phyloP scores from a whole-genome alignment of 148 eudicot genomes.

The Rhododendron henanense region DNA sequence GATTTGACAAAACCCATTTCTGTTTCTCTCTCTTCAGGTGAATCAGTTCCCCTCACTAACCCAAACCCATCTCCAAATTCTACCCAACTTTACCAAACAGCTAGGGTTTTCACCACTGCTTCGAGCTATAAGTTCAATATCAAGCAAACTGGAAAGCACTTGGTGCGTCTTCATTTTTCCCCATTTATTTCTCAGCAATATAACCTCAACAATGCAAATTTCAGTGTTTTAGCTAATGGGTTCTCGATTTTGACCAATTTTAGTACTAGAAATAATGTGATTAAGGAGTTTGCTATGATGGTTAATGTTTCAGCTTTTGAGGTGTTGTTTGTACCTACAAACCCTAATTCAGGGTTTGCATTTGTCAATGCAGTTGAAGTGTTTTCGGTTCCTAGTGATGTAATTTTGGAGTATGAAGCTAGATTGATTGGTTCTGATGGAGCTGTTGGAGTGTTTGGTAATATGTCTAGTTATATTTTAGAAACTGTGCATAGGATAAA shows the following conservation, averaged over 20 bases:
- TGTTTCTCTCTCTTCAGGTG: constrained; percentile 33
- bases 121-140: constrained; percentile 50
- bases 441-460: constrained; percentile 38
- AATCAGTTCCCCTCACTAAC: constrained; percentile 43
- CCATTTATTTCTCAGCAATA: constrained; percentile 51
- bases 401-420: constrained; percentile 56
- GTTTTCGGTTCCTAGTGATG: constrained; percentile 68
- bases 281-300: constrained; percentile 67
- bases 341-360: constrained; percentile 32
- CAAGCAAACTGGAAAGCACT: constrained; percentile 49
- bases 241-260: constrained; percentile 45
- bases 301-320: constrained; percentile 39
- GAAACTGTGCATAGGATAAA: constrained; percentile 83
- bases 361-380: constrained; percentile 85
- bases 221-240: constrained; percentile 72
- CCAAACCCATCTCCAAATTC: constrained; percentile 41
- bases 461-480: constrained; percentile 42
- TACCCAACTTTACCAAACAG: constrained; percentile 47
- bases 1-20: constrained; percentile 46
- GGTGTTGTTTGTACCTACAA: constrained; percentile 46
- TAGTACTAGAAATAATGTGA: constrained; percentile 15
- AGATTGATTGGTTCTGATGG: constrained; percentile 38
- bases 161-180: constrained; percentile 78
- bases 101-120: constrained; percentile 62
- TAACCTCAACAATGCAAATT: constrained; percentile 48